A percentile compares a stretch with the other conserved stretches of the same genome.
Evolutionary conservation across 2,329 filamentous ascomycete species (phyloP).

Genomic region (Stemphylium lycopersici): DNA sequence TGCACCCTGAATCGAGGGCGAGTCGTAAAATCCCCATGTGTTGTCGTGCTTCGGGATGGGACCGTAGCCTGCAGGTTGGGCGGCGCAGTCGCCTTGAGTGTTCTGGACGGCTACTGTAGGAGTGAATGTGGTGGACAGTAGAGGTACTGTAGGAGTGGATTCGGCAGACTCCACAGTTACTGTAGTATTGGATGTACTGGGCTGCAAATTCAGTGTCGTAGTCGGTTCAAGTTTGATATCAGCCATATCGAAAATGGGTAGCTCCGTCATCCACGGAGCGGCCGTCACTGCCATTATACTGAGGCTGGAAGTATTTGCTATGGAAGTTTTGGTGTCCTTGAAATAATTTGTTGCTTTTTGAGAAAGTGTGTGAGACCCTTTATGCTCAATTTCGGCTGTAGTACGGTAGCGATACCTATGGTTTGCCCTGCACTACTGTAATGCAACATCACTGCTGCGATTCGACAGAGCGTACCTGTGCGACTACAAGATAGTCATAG

Average conservation of each 20-base stretch:
- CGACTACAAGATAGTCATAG: neutral
- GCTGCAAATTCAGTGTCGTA: neutral
- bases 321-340: neutral
- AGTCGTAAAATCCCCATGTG: neutral
- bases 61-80: neutral
- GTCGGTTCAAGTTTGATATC: neutral
- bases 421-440: neutral
- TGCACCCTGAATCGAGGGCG: neutral
- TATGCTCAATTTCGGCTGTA: neutral
- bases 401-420: neutral
- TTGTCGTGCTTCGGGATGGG: slow-evolving; percentile 1
- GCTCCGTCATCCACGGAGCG: neutral
- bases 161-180: no score
- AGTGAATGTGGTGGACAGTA: neutral
- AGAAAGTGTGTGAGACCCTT: neutral
- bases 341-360: neutral
- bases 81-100: neutral
- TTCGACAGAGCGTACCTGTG: neutral
- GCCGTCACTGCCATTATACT: neutral
- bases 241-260: neutral
- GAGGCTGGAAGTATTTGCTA: neutral
- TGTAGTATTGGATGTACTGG: neutral
- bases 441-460: neutral
- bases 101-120: neutral
- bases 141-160: no score